Base-by-base conservation (phyloP, 805 yeast species). In the Wickerhamiella hasegawae region DNA sequence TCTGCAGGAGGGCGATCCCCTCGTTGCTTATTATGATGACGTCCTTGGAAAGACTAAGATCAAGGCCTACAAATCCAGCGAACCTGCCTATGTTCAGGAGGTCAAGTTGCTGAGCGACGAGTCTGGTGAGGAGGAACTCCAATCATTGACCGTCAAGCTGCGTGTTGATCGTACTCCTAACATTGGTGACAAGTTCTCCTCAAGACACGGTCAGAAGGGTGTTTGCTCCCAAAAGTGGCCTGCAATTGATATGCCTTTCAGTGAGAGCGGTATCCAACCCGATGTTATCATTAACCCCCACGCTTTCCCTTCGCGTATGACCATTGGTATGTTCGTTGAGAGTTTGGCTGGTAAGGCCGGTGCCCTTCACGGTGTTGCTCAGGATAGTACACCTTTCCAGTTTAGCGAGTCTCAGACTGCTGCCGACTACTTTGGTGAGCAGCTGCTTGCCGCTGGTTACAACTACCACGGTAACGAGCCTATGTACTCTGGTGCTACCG, bases 301-400 rank as follows among this genome's bases (percentile, higher is more conserved):
- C 58, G 98, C 97, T 46, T 90, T 87, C 87, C 98, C 98, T 48
- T 87, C 97, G 33, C 90, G 98, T 67, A 90, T 90, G 98, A 90
- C 98, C 10, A 87, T 90, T 59, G 98, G 98, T 65, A 90, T 90
- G 97, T 90, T 90, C 61, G 96, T 90, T 33, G 98, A 90, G 61
- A 79, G 93, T 36, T 61, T 90, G 38, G 97, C 98, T n/a, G 98
- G 98, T 53, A 90, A 90, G 59, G 90, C 97, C 4, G 98, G 98
- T 57, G 94, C 95, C 5, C 63, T 90, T 50, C 98, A 90, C 48
- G 98, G 98, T 52, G 76, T 85, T 54, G 92, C 97, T 1, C 97
- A 87, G 52, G 97, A 90, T 53, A 73, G 93, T 29, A 87, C 98
- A 0, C 98, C 98, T 32, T 90, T 95, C 94, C 75, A 69, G 45